Percentiles rank a stretch among this genome's conserved stretches.
phyloP scores from a whole-genome alignment of 179 eudicot species.

The Actinidia arguta region DNA sequence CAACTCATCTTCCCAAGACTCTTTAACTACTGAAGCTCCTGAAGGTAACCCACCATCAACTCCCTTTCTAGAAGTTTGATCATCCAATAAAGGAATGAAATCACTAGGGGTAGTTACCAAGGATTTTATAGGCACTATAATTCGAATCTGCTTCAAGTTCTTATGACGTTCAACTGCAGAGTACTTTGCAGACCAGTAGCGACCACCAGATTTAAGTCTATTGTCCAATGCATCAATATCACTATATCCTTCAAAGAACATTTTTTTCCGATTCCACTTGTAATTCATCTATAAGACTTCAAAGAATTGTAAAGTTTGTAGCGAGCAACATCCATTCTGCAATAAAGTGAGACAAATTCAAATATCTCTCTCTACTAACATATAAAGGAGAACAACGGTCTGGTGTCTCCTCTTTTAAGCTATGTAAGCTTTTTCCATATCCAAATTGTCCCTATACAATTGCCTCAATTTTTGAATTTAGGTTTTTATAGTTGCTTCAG shows the following conservation, averaged over 20 bases:
- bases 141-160: constrained; percentile 70
- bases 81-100: constrained; percentile 66
- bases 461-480: no score
- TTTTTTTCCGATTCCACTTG: constrained; percentile 31
- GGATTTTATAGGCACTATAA: constrained; percentile 50
- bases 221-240: constrained; percentile 76
- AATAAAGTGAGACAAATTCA: no score
- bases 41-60: constrained; percentile 32
- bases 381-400: no score
- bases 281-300: constrained; percentile 33
- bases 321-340: constrained; percentile 91
- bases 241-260: constrained; percentile 50
- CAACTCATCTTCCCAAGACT: constrained; percentile 98
- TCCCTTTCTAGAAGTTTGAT: constrained; percentile 32
- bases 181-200: constrained; percentile 90
- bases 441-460: no score
- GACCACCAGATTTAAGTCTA: constrained; percentile 70
- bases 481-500: no score
- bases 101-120: constrained; percentile 33
- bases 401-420: no score
- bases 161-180: constrained; percentile 76
- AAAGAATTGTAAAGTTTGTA: constrained; percentile 63
- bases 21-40: constrained; percentile 53
- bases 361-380: no score
- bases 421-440: no score